Percentiles rank a stretch among this genome's conserved stretches.
phyloP scores from a whole-genome alignment of 2,329 filamentous ascomycete species.

The Teratosphaeria gauchensis region DNA sequence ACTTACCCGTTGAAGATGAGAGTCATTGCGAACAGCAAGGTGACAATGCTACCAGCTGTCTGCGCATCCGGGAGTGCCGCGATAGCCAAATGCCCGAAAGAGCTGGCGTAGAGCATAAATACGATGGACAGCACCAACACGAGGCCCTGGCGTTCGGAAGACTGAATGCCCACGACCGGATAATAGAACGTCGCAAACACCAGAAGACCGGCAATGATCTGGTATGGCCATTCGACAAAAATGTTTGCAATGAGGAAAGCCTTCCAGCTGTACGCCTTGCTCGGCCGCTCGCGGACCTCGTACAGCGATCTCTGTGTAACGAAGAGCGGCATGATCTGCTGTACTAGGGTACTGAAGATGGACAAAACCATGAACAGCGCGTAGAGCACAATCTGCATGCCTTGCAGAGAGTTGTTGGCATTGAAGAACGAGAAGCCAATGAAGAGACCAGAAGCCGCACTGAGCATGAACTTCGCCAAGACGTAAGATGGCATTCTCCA shows the following conservation, averaged over 20 bases:
- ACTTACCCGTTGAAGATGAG: constrained; percentile 33
- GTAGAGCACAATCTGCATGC: constrained; percentile 38
- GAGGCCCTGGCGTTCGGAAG: constrained; percentile 49
- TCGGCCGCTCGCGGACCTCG: constrained; percentile 51
- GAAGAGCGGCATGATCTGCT: constrained; percentile 52
- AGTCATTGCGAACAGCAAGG: constrained; percentile 36
- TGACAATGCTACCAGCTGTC: constrained; percentile 53
- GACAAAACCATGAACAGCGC: constrained; percentile 41
- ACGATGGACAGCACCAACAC: constrained; percentile 56
- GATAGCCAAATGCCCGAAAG: constrained; percentile 66
- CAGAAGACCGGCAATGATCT: constrained; percentile 52
- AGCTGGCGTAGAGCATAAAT: constrained; percentile 61
- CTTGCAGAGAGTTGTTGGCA: constrained; percentile 28
- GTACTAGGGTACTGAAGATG: constrained; percentile 36
- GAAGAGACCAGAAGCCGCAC: constrained; percentile 41
- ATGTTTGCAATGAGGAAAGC: constrained; percentile 64
- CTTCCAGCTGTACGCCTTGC: constrained; percentile 66
- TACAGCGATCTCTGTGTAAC: constrained; percentile 50
- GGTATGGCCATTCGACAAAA: constrained; percentile 60
- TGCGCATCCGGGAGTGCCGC: constrained; percentile 59
- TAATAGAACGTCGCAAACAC: constrained; percentile 62
- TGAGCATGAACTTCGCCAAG: constrained; percentile 50
- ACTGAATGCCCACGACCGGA: constrained; percentile 30
- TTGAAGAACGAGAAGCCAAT: constrained; percentile 38
- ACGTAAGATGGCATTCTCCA: constrained; percentile 38